Evolutionary conservation across 176 grass and related monocot genomes (phyloP), one percentile per base, ranked within the genome.

Genomic region (Juncus inflexus): DNA sequence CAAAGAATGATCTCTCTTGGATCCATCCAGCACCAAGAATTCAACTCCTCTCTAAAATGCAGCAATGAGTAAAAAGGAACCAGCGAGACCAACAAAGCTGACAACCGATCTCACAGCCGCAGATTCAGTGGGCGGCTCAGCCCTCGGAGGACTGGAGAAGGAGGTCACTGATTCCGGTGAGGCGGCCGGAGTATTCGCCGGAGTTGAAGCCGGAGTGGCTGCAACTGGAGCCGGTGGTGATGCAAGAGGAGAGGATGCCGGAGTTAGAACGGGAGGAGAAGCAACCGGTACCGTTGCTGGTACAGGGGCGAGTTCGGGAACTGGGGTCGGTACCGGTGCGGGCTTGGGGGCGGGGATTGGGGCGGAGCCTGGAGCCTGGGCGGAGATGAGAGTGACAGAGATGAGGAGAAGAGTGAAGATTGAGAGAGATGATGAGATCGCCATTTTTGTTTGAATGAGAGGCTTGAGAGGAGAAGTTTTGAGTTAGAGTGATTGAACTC

Each of bases 1-100:
- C 19, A 28, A 28, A 28, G 19, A 28, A 28, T 47, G 2, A 47
- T 47, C 9, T 45, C 15, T 13, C 5, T 45, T 7, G 45, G 9
- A 71, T 13, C 15, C 35, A 4, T 28, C 19, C 19, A 28, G 19
- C 19, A 28, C 19, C 19, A 28, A 28, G n/a, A 28, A 28, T 28
- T 28, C 19, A 28, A 69, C 54, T 9, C 35, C 35, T 60, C 40
- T 58, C 51, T 71, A 71, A n/a, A 71, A 59, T 42, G 68, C 68
- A 37, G 58, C 58, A 10, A 55, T 52, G 3, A 71, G 5, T 13
- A 71, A 60, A 43, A 71, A 9, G 13, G 68, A 52, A 6, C 68
- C 54, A 6, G 68, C 68, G 0, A 60, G 40, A 35, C 68, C 68
- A 9, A 71, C 12, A 3, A 71, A 59, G 54, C 68, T 71, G 7